Conservation (phyloP, 225 moss, liverwort and hornwort genomes). For the Anthoceros angustus region DNA sequence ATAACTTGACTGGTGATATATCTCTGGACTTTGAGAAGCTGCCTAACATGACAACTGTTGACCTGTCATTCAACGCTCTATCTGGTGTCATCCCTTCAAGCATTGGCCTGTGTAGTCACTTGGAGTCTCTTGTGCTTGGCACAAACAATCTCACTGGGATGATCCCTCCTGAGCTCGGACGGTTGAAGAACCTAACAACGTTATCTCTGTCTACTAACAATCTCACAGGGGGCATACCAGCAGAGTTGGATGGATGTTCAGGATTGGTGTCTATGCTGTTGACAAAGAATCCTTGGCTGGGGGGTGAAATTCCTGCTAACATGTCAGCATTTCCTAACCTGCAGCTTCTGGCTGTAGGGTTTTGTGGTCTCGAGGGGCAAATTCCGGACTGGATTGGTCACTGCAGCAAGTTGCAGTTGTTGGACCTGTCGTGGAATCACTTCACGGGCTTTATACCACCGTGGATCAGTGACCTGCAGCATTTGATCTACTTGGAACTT, state of each 20-base stretch:
- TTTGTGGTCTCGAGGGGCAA: background rate
- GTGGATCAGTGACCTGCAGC: background rate
- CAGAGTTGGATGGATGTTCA: background rate
- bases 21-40: background rate
- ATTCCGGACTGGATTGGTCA: conserved; percentile 1
- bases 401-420: background rate
- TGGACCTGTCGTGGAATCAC: background rate
- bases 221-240: background rate
- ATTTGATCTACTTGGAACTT: background rate
- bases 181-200: background rate
- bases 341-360: background rate
- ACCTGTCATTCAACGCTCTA: background rate
- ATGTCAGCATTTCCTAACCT: background rate
- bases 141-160: background rate
- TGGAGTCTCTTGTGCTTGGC: background rate
- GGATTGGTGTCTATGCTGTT: background rate
- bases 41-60: background rate
- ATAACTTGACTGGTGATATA: background rate
- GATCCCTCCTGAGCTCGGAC: background rate
- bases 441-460: background rate
- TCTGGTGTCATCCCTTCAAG: background rate
- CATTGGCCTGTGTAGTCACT: background rate
- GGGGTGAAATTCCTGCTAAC: background rate
- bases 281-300: background rate
- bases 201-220: background rate